Evolutionary conservation across 2,329 filamentous ascomycete species (phyloP), one percentile per base, ranked within the genome.

Genomic region (Diaporthe sp.): DNA sequence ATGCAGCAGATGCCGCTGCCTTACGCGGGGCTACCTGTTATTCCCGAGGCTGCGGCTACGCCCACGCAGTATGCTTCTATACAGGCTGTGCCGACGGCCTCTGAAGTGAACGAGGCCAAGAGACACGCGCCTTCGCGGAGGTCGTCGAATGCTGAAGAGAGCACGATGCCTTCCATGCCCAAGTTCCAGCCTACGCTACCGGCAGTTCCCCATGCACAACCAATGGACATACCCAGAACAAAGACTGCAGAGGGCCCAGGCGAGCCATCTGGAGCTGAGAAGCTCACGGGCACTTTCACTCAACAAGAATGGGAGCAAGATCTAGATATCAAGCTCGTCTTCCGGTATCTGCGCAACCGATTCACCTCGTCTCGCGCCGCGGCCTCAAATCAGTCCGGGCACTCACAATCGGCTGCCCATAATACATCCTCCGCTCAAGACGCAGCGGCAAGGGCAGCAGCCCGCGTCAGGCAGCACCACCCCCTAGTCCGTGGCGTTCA

Each of bases 241-340:
- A 80, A 76, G 57, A 73, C 76, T 4, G 80, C 74, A n/a, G 68
- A 73, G 19, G 45, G 13, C 10, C n/a, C 55, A 64, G 64, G 55
- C 17, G 69, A 72, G 7, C 57, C 58, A 55, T 42, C 79, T 77
- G 42, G 72, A 80, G 30, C 30, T 28, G 77, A 77, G 33, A 72
- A 64, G 30, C 28, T 54, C 7, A 67, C 72, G 25, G 78, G 77
- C 5, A 76, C 82, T 0, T 91, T 91, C 76, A 90, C 89, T 1
- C 88, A 94, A 79, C 94, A 97, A 47, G 97, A 98, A 81, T 99
- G 97, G 97, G 96, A 98, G 84, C 92, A 93, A 75, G 94, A 98
- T 71, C 89, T 98, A 7, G 96, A 98, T 80, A 91, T 98, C 77
- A 94, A 94, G 81, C 93, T 98, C 82, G 94, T 98, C 45, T 98